Evolutionary conservation across 305 asterid species (phyloP), one percentile per base, ranked within the genome.

Genomic region (Fraxinus sp.): DNA sequence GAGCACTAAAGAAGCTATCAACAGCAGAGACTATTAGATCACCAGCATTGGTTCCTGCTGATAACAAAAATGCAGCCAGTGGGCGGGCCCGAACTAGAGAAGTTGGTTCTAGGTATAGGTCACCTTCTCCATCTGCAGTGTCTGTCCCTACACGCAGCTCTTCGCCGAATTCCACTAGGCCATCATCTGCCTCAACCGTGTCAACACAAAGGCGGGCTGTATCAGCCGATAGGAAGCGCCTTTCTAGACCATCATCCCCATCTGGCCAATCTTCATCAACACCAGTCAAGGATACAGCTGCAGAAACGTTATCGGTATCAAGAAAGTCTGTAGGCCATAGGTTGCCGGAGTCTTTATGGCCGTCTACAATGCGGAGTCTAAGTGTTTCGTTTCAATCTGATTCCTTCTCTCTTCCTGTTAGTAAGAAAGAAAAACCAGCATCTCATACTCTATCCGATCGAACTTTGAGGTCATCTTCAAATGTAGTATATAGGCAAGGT

Each of bases 281-380:
- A 59, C 99, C 98, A 10, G 83, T 89, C 80, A 87, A 89, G 88
- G 96, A 94, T 80, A 85, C 98, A 46, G 62, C 89, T 36, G 90
- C 85, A 8, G 97, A 89, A 62, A 80, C 22, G 74, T 81, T 86
- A 77, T 62, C 86, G 89, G 91, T 88, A 78, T 83, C 96, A 3
- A 86, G 91, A 80, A 94, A 91, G 86, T 68, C 81, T 62, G 83
- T 66, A 30, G 93, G 93, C n/a, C 91, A 78, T 86, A 89, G 86
- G 79, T 79, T 92, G 84, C 92, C 97, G 3, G 96, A 93, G 83
- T 87, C 92, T 73, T 85, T 92, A 78, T 92, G 98, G 98, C 98
- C 98, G 5, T 89, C 98, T 80, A 92, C 90, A 68, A 92, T 93
- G 97, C 89, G 97, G 86, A 90, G 95, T 86, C 91, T 91, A 16